These are phyloP conservation scores for Nevesoporus exiguus DNA, from an alignment of 768 basidiomycete genomes.

Conservation along the genomic window DNA sequence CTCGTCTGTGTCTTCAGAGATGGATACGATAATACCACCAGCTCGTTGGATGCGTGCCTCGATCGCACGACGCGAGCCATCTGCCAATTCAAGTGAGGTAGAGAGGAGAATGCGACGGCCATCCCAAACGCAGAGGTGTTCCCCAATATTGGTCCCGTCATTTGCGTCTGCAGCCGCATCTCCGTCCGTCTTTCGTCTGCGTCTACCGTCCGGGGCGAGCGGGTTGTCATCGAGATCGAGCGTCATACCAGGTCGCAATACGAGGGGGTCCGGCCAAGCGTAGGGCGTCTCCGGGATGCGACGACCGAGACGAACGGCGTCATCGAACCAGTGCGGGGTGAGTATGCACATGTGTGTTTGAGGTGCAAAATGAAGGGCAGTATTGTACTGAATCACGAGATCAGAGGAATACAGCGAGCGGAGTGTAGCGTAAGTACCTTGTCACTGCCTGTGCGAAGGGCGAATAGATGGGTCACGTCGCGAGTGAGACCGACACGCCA, in stretches of 20 bases:
- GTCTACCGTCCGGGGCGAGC: conserved; percentile 16
- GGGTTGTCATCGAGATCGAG: conserved; percentile 15
- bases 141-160: conserved; percentile 11
- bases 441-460: conserved; percentile 44
- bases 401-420: neutral
- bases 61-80: conserved; percentile 49
- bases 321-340: conserved; percentile 94
- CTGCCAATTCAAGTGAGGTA: conserved; percentile 50
- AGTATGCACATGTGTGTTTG: conserved; percentile 62
- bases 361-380: conserved; percentile 54
- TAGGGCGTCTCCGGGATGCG: conserved; percentile 53
- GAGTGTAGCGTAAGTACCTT: conserved; percentile 31
- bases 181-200: conserved; percentile 24
- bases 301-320: conserved; percentile 58
- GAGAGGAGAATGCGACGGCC: conserved; percentile 61
- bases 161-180: conserved; percentile 24
- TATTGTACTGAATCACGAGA: conserved; percentile 34
- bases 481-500: conserved; percentile 72
- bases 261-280: conserved; percentile 69
- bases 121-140: conserved; percentile 52
- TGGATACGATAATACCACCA: conserved; percentile 54
- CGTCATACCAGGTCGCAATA: conserved; percentile 35
- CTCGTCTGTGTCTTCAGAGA: conserved; percentile 42
- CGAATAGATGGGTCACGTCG: conserved; percentile 87
- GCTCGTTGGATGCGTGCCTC: conserved; percentile 56